Evolutionary conservation across 1,139 yeast genomes (phyloP), one percentile per base, ranked within the genome.

Genomic region (Kluyveromyces sp.): DNA sequence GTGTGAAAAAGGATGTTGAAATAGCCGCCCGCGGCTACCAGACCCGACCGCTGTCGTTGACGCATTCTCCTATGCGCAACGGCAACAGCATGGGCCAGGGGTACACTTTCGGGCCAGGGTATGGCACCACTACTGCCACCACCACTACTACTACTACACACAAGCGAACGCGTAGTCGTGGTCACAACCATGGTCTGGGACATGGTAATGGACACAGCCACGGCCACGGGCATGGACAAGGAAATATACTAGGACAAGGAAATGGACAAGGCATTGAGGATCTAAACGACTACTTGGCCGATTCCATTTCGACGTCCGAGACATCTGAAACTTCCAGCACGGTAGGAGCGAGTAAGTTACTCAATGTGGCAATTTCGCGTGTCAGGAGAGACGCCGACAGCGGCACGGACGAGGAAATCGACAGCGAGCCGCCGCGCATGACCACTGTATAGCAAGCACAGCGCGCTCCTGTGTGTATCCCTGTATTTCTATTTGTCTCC

Each of bases 331-430:
- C 39, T 8, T 21, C 31, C 30, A 27, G 31, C 39, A 27, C 27
- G 15, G 29, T 31, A 10, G 5, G 31, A 8, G 27, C 39, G 4
- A 37, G 30, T 26, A 37, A 25, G 15, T 10, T 37, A 10, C 39
- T 37, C 31, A 37, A 37, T 21, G 39, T 37, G 31, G 39, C 39
- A 4, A 37, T 37, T 7, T 21, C 39, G 21, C 10, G 36, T 25
- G 27, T 27, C 33, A 30, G 46, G 46, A 37, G 45, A 44, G 31
- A 21, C 5, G 34, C 8, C 2, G 34, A 33, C 29, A 37, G 40
- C 54, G 21, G 21, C 21, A 15, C 21, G 21, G 21, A 15, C 21
- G 21, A 15, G 21, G 21, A 15, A 15, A 15, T 15, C 21, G 21
- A 15, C 21, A 15, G 21, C 21, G 21, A 15, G 15, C 34, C 4